phyloP scores from a whole-genome alignment of 345 rosid genomes.

The Rhodomyrtus tomentosa region DNA sequence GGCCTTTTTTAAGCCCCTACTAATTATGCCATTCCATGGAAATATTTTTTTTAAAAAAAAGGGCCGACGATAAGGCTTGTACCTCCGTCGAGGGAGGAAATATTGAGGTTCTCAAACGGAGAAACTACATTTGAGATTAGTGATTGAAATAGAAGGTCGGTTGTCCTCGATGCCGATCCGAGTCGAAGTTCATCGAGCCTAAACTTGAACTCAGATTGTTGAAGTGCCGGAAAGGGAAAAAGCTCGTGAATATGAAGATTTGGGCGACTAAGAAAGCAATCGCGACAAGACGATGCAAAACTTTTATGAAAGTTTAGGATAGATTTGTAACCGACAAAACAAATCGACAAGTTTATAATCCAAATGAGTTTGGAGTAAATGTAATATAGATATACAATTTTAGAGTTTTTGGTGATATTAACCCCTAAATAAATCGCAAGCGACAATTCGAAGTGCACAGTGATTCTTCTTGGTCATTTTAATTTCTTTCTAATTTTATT shows the following conservation, averaged over 20 bases:
- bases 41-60: background rate
- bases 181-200: background rate
- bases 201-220: background rate
- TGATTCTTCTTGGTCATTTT: background rate
- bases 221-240: background rate
- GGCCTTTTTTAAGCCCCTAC: too few species aligned
- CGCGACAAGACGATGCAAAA: background rate
- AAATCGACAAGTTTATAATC: background rate
- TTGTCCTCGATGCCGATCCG: background rate
- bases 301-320: background rate
- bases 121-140: background rate
- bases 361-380: background rate
- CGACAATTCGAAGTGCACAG: too few species aligned
- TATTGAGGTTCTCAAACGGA: background rate
- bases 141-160: background rate
- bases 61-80: background rate
- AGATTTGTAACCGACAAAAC: accelerated
- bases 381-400: accelerated
- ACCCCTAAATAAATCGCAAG: background rate
- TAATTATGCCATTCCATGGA: background rate
- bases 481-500: background rate
- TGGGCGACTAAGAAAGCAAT: background rate
- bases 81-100: accelerated
- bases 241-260: background rate
- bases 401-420: background rate